These are phyloP conservation scores for Naegleria gruberi DNA, from an alignment of 208 protist species.

Conservation along the genomic window DNA sequence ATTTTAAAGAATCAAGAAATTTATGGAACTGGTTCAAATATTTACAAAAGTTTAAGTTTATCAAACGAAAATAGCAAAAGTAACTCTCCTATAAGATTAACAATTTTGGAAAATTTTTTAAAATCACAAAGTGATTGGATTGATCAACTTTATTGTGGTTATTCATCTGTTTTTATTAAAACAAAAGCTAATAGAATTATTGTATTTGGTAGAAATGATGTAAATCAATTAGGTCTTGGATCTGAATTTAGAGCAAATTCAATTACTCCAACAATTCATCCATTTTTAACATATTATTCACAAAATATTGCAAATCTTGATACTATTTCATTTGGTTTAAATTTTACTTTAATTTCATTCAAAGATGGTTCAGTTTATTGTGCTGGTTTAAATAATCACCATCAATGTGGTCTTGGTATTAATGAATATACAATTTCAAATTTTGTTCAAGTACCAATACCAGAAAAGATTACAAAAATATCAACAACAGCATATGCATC, in stretches of 20 bases:
- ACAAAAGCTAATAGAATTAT: background rate
- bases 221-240: background rate
- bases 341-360: background rate
- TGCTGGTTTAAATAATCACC: background rate
- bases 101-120: background rate
- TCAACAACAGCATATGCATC: background rate
- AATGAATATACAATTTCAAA: background rate
- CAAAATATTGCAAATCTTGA: background rate
- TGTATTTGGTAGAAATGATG: background rate
- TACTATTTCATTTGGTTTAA: background rate
- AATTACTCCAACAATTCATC: background rate
- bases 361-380: background rate
- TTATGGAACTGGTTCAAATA: background rate
- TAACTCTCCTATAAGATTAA: background rate
- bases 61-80: background rate
- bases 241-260: background rate
- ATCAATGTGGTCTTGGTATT: background rate
- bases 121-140: background rate
- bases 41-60: background rate
- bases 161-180: background rate
- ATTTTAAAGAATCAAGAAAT: background rate
- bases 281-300: background rate
- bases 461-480: background rate
- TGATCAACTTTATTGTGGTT: background rate
- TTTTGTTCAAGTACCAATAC: background rate